Evolutionary conservation across 768 basidiomycete species (phyloP).

Genomic region (Termitomyces sp.): DNA sequence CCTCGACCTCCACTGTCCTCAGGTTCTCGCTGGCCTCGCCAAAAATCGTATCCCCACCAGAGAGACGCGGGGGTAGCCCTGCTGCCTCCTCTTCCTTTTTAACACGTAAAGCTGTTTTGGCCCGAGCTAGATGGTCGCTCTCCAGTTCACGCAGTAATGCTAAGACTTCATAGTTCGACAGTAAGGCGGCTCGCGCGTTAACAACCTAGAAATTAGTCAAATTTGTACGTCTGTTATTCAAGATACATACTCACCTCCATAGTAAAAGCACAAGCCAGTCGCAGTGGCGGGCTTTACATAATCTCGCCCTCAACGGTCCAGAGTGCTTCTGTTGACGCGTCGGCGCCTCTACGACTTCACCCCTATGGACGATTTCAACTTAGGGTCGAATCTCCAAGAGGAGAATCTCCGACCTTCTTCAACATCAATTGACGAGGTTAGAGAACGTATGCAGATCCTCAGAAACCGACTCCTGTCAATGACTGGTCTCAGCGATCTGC

Average conservation of each 20-base stretch:
- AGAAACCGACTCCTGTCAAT: conserved; percentile 12
- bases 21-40: conserved; percentile 72
- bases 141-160: conserved; percentile 74
- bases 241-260: conserved; percentile 4
- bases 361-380: conserved; percentile 17
- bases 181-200: conserved; percentile 69
- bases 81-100: conserved; percentile 74
- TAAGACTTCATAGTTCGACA: conserved; percentile 88
- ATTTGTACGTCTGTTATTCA: background rate
- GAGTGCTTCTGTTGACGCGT: background rate
- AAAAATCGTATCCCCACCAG: conserved; percentile 4
- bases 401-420: background rate
- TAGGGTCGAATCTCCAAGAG: conserved; percentile 10
- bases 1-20: conserved; percentile 84
- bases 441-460: conserved; percentile 10
- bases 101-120: conserved; percentile 65
- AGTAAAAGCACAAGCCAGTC: background rate
- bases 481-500: no score
- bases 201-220: conserved; percentile 43
- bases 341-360: no score
- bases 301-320: background rate
- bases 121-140: conserved; percentile 62
- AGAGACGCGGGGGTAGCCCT: conserved; percentile 17
- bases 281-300: background rate
- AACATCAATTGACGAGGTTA: conserved; percentile 6